Base-by-base conservation (phyloP, 2,329 filamentous ascomycete genomes). In the Botrytis sinoallii region DNA sequence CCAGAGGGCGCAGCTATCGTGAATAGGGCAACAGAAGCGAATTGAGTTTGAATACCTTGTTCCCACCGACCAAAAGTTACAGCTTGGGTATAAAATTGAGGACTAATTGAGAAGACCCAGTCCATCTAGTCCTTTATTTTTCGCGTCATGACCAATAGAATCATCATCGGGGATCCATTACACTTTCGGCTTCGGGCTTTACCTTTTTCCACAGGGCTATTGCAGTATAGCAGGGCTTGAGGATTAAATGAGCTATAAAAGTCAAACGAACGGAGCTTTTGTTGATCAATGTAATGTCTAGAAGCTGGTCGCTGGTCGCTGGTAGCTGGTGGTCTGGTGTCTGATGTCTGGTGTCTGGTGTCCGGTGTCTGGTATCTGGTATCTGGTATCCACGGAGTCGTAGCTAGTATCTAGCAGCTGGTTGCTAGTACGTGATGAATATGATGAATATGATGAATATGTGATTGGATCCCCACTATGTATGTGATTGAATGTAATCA, bases 111-210 rank as follows among this genome's bases (percentile, higher is more conserved):
- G 46, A 22, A 22, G 18, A 6, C 20, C 46, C 25, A 9, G 46
- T 22, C 22, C 8, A 22, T 25, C 46, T 48, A 22, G 20, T 48
- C 3, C 20, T 48, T 16, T 4, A 48, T 1, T 48, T 22, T 60
- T 61, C 59, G 57, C 32, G 35, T 61, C 18, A 25, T 4, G n/a
- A 25, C 59, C 32, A 61, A 16, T 63, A n/a, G 35, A 6, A 40
- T 65, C 29, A 29, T 29, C 9, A 16, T 65, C 61, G 61, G 61
- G 38, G 16, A 32, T 32, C 12, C 40, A 65, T 65, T 65, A 65
- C 16, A 32, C 61, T 65, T 65, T 46, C n/a, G 61, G 40, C 61
- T 65, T 65, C 61, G 61, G 61, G 61, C 61, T 65, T 32, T 65
- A 32, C 35, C 29, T 61, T 25, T 38, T 38, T 6, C 10, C 32